Conservation (phyloP, 202 grass and related monocot genomes). For the Hordeum pubiflorum region DNA sequence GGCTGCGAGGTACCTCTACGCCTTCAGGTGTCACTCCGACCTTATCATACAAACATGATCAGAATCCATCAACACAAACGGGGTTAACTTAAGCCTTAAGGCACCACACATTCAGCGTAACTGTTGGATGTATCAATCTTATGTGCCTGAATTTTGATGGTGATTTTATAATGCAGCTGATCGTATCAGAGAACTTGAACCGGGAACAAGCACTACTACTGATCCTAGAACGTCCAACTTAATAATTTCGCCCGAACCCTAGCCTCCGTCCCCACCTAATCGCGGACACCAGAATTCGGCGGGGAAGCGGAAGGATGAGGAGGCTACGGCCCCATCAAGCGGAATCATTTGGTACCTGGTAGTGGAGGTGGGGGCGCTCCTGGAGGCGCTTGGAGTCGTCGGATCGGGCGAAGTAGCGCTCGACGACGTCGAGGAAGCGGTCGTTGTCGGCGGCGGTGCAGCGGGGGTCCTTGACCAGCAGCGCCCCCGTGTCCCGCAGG, state of each 20-base stretch:
- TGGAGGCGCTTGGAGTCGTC: slow-evolving; percentile 84
- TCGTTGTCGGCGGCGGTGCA: slow-evolving; percentile 89
- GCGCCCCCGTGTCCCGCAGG: slow-evolving; percentile 75
- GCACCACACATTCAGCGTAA: background rate
- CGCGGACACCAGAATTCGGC: background rate
- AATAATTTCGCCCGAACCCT: background rate
- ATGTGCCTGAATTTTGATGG: background rate
- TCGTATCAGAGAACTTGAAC: background rate
- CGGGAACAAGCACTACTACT: background rate
- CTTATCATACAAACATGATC: slow-evolving; percentile 32
- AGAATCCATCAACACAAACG: background rate
- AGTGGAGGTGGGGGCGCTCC: slow-evolving; percentile 84
- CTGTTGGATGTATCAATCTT: background rate
- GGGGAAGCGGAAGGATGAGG: background rate
- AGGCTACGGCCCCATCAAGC: background rate
- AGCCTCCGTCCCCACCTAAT: background rate
- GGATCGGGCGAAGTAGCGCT: slow-evolving; percentile 76
- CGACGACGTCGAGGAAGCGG: slow-evolving; percentile 87
- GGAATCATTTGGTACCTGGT: slow-evolving; percentile 40
- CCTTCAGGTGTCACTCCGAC: slow-evolving; percentile 96
- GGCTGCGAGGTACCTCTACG: slow-evolving; percentile 78
- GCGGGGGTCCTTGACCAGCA: slow-evolving; percentile 90
- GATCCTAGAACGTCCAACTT: background rate
- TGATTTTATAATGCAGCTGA: background rate
- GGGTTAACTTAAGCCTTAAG: background rate